Conservation (phyloP, 805 yeast species). For the Nakazawaea populi region DNA sequence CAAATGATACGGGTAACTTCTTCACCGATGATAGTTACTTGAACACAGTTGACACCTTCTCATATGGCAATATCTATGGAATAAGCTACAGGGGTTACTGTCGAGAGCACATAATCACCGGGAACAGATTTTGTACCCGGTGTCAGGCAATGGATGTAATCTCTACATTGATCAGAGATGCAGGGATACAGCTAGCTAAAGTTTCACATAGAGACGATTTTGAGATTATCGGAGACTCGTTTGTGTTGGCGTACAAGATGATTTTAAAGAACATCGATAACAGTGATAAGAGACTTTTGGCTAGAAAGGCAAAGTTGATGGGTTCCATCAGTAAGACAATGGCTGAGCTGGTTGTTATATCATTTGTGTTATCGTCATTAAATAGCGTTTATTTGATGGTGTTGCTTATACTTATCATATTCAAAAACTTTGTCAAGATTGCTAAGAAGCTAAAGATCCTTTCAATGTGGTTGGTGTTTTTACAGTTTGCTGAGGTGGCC, state of each 20-base stretch:
- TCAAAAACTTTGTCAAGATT: background rate
- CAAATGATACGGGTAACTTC: constrained; percentile 7
- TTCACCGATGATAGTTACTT: constrained; percentile 17
- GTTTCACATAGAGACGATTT: constrained; percentile 35
- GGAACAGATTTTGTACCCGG: constrained; percentile 24
- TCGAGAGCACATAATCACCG: constrained; percentile 24
- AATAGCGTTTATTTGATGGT: background rate
- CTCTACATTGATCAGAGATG: constrained; percentile 41
- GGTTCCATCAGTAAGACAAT: constrained; percentile 21
- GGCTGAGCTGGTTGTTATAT: constrained; percentile 7
- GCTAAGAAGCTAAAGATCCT: constrained; percentile 5
- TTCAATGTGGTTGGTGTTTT: constrained; percentile 9
- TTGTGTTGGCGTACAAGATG: constrained; percentile 33
- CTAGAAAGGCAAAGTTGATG: constrained; percentile 20
- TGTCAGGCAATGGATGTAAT: constrained; percentile 42
- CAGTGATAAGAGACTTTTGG: constrained; percentile 14
- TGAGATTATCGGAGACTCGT: constrained; percentile 31
- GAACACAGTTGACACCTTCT: constrained; percentile 38
- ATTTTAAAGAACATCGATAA: constrained; percentile 22
- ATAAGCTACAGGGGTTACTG: constrained; percentile 47
- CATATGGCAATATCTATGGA: constrained; percentile 33
- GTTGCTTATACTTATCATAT: background rate
- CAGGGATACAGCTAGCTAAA: constrained; percentile 39
- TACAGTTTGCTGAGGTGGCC: constrained; percentile 13
- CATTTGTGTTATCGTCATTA: background rate